Percentiles rank a stretch among this genome's conserved stretches.
phyloP scores from a whole-genome alignment of 2,329 filamentous ascomycete species.

The Cladosporium phlei region DNA sequence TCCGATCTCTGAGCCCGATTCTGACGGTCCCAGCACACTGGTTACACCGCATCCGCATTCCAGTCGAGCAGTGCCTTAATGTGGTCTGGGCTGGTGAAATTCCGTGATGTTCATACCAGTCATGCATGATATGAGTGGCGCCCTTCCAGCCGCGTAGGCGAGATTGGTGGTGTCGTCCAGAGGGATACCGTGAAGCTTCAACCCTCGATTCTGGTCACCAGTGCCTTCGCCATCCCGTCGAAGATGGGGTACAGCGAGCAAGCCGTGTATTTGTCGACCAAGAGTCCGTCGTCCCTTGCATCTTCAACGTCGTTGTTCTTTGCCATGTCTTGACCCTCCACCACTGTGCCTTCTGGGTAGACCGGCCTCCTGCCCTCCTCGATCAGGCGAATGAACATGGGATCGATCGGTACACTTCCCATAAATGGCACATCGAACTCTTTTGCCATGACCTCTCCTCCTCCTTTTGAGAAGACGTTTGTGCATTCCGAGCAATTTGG shows the following conservation, averaged over 20 bases:
- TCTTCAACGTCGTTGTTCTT: slow-evolving; percentile 22
- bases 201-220: slow-evolving; percentile 16
- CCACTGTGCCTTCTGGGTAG: slow-evolving; percentile 64
- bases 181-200: too few relatives aligned
- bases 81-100: too few relatives aligned
- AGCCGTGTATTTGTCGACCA: slow-evolving; percentile 67
- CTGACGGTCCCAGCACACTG: not conserved
- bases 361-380: slow-evolving; percentile 65
- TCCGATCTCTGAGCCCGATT: too few relatives aligned
- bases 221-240: slow-evolving; percentile 49
- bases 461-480: slow-evolving; percentile 87
- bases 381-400: slow-evolving; percentile 81
- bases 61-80: too few relatives aligned
- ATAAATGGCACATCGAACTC: slow-evolving; percentile 82
- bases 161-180: too few relatives aligned
- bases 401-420: slow-evolving; percentile 85
- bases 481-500: slow-evolving; percentile 74
- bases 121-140: too few relatives aligned
- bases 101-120: too few relatives aligned
- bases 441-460: slow-evolving; percentile 80
- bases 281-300: slow-evolving; percentile 32
- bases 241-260: slow-evolving; percentile 70
- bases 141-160: too few relatives aligned
- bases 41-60: not conserved
- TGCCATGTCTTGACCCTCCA: slow-evolving; percentile 51